These are phyloP conservation scores for Poterioochromonas sp. DNA, from an alignment of 352 stramenopile species.

Conservation along the genomic window DNA sequence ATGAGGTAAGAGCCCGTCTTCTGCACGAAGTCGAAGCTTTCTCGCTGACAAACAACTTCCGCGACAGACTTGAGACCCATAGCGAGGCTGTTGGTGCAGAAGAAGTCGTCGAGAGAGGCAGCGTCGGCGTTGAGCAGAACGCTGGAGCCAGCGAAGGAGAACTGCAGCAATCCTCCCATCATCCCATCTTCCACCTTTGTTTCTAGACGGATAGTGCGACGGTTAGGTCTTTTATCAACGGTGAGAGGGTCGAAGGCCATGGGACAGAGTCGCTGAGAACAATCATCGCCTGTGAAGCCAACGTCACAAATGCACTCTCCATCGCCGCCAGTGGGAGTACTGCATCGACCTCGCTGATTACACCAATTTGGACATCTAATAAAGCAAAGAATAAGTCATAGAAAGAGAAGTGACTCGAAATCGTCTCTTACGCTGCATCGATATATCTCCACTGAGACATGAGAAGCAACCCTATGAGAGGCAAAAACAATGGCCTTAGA, in stretches of 20 bases:
- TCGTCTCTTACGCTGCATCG: neutral
- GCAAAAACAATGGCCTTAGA: no score
- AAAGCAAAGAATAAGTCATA: neutral
- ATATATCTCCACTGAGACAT: no score
- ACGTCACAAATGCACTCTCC: conserved; percentile 16
- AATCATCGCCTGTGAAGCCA: conserved; percentile 22
- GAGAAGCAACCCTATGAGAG: no score
- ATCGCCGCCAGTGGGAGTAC: neutral
- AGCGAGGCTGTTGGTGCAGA: neutral
- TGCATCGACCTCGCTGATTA: conserved; percentile 7
- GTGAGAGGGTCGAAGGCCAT: neutral
- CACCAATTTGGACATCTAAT: conserved; percentile 32
- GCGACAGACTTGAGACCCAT: neutral
- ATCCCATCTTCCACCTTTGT: neutral
- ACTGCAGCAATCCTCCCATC: neutral
- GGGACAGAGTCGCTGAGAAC: neutral
- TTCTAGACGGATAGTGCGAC: conserved; percentile 3
- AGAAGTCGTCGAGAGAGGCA: neutral
- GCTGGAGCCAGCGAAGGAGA: neutral
- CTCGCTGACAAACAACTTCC: neutral
- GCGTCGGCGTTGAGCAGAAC: conserved; percentile 15
- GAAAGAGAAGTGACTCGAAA: neutral
- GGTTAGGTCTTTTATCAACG: neutral
- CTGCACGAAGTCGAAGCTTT: neutral
- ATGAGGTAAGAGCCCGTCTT: neutral